Percentiles rank a stretch among this genome's conserved stretches.
phyloP scores from a whole-genome alignment of 2,329 filamentous ascomycete genomes.

The Sordariomycetes sp. region DNA sequence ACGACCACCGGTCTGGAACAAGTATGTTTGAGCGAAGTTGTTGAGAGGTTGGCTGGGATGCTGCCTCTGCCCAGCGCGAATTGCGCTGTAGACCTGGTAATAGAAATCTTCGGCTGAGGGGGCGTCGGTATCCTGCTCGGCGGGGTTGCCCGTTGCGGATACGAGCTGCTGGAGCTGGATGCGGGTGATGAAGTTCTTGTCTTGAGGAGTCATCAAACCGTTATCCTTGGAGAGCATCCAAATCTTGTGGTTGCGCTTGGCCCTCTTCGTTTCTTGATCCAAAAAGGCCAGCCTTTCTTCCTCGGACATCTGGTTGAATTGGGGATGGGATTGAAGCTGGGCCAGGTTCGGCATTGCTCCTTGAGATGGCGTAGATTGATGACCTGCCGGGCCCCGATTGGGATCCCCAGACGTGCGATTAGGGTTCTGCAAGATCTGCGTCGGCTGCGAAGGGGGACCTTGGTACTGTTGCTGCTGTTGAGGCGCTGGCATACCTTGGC shows the following conservation, averaged over 20 bases:
- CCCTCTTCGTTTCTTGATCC: constrained; percentile 85
- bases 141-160: constrained; percentile 79
- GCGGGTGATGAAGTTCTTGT: constrained; percentile 98
- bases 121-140: constrained; percentile 70
- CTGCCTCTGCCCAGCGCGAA: constrained; percentile 79
- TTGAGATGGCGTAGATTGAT: constrained; percentile 35
- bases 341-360: constrained; percentile 34
- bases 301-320: constrained; percentile 64
- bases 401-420: constrained; percentile 50
- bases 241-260: constrained; percentile 98
- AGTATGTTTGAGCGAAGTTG: constrained; percentile 95
- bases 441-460: constrained; percentile 43
- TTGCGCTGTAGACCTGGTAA: constrained; percentile 94
- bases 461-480: constrained; percentile 26
- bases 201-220: constrained; percentile 95
- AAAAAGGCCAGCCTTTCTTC: constrained; percentile 77
- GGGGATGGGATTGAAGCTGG: constrained; percentile 24
- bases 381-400: constrained; percentile 21
- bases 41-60: constrained; percentile 88
- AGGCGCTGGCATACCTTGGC: constrained; percentile 6
- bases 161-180: constrained; percentile 97
- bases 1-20: constrained; percentile 87
- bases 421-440: constrained; percentile 73
- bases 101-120: constrained; percentile 92
- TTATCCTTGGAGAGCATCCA: constrained; percentile 89